Evolutionary conservation across 2,329 filamentous ascomycete species (phyloP).

Genomic region (Aspergillus ochraceoroseus): DNA sequence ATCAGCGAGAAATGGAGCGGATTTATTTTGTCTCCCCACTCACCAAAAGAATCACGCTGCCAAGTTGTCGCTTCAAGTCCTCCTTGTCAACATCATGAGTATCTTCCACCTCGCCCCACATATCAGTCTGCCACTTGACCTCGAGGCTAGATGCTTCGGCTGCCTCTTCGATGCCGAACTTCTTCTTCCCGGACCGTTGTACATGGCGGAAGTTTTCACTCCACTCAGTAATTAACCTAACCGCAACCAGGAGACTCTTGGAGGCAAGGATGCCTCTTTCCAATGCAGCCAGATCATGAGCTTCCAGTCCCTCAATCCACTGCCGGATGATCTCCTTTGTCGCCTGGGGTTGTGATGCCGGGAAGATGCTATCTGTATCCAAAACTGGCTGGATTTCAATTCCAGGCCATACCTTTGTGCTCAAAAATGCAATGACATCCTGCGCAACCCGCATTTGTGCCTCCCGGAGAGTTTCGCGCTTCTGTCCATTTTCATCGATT

Average conservation of each 20-base stretch:
- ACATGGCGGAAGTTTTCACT: constrained; percentile 63
- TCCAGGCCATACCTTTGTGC: constrained; percentile 74
- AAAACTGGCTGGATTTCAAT: constrained; percentile 74
- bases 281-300: constrained; percentile 79
- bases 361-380: constrained; percentile 71
- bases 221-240: constrained; percentile 79
- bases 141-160: constrained; percentile 73
- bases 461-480: constrained; percentile 60
- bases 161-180: constrained; percentile 78
- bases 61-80: constrained; percentile 80
- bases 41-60: constrained; percentile 78
- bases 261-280: constrained; percentile 78
- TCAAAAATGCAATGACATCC: constrained; percentile 67
- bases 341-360: constrained; percentile 63
- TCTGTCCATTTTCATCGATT: constrained; percentile 43
- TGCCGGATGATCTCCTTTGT: constrained; percentile 72
- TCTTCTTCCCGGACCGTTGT: constrained; percentile 36
- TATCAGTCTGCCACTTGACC: constrained; percentile 80
- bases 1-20: too few relatives aligned
- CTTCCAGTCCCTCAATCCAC: constrained; percentile 68
- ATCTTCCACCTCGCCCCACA: constrained; percentile 97
- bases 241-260: constrained; percentile 78
- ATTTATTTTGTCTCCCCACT: constrained; percentile 50
- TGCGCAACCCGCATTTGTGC: constrained; percentile 66
- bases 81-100: constrained; percentile 95